phyloP scores from a whole-genome alignment of 78 protist genomes.

The Creolimax fragrantissima region DNA sequence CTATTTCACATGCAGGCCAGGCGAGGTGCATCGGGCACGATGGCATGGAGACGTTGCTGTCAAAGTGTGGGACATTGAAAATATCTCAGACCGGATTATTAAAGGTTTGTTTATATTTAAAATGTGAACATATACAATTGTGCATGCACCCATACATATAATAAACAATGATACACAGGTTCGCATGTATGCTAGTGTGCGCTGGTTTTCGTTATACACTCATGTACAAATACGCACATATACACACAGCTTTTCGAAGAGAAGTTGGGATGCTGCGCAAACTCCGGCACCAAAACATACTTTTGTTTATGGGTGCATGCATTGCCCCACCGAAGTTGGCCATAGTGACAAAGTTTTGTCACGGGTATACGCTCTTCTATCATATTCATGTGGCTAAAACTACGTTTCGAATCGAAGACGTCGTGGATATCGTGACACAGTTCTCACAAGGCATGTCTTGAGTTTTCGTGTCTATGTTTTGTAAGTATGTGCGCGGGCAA shows the following conservation, averaged over 20 bases:
- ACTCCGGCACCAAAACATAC: conserved; percentile 17
- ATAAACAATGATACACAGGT: not conserved
- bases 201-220: too few species aligned
- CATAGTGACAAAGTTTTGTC: conserved; percentile 7
- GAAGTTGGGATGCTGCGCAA: conserved; percentile 13
- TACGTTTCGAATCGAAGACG: not conserved
- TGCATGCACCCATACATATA: not conserved
- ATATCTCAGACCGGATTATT: not conserved
- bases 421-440: not conserved
- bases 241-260: not conserved
- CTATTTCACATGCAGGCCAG: not conserved
- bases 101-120: not conserved
- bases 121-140: not conserved
- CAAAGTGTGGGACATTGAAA: conserved; percentile 6
- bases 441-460: not conserved
- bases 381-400: not conserved
- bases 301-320: conserved; percentile 26
- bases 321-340: not conserved
- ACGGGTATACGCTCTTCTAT: not conserved
- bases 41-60: conserved; percentile 12
- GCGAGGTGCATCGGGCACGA: not conserved
- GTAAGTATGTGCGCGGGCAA: not conserved
- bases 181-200: not conserved
- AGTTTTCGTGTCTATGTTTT: not conserved
- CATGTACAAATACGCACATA: not conserved